A percentile compares a stretch with the other conserved stretches of the same genome.
These are phyloP conservation scores for Vaccinium macrocarpon DNA, from an alignment of 148 eudicot species.

Conservation along the genomic window DNA sequence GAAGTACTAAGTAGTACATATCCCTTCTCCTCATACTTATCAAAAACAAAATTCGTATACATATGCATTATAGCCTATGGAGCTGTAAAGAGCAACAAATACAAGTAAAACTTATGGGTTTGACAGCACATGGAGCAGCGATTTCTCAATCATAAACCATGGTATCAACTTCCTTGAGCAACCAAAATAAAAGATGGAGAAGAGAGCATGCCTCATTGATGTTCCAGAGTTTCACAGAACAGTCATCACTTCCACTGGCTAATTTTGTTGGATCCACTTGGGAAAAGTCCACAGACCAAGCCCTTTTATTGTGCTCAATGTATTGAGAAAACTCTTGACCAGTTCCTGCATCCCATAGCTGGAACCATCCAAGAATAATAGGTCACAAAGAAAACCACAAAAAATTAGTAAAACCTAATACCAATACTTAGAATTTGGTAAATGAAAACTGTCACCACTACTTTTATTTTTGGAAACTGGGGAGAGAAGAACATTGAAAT, in stretches of 20 bases:
- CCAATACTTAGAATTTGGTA: not conserved
- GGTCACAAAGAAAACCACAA: not conserved
- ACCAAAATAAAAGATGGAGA: constrained; percentile 11
- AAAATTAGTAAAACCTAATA: not conserved
- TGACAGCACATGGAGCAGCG: too few relatives aligned
- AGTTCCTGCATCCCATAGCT: constrained; percentile 92
- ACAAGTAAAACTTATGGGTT: not conserved
- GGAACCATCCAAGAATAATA: constrained; percentile 28
- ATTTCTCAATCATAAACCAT: not conserved
- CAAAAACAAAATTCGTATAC: not conserved
- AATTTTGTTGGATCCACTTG: constrained; percentile 70
- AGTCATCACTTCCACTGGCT: constrained; percentile 92
- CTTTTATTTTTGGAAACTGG: not conserved
- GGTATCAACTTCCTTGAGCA: constrained; percentile 2
- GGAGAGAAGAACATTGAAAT: not conserved
- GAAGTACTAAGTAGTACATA: constrained; percentile 5
- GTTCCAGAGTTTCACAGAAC: constrained; percentile 78
- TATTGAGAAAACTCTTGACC: constrained; percentile 60
- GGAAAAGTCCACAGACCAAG: constrained; percentile 97
- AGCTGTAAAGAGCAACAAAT: not conserved
- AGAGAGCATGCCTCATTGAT: constrained; percentile 61
- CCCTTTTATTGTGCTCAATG: constrained; percentile 68
- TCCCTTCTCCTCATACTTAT: not conserved
- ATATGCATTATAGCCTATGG: not conserved
- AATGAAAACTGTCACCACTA: not conserved